Evolutionary conservation across 805 yeast genomes (phyloP).

Genomic region (Candida hispaniensis): DNA sequence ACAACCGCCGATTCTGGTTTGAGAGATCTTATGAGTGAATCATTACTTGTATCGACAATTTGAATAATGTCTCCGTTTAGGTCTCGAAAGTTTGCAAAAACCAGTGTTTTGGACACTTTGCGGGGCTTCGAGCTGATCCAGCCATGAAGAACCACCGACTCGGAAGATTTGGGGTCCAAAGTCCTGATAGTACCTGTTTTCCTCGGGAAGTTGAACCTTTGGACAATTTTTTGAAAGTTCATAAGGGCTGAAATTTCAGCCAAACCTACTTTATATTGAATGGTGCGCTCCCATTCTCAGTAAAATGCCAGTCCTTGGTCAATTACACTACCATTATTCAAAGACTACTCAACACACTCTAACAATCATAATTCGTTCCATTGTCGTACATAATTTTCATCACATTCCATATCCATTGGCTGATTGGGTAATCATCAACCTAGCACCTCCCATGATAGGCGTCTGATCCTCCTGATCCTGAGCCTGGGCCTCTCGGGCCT

Average conservation of each 20-base stretch:
- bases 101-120: constrained; percentile 49
- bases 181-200: no score
- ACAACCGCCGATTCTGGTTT: constrained; percentile 49
- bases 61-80: constrained; percentile 57
- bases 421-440: constrained; percentile 69
- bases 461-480: constrained; percentile 38
- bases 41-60: constrained; percentile 35
- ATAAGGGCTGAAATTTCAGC: no score
- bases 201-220: no score
- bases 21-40: constrained; percentile 35
- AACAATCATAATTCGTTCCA: no score
- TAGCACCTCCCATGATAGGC: constrained; percentile 44
- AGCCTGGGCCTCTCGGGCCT: constrained; percentile 41
- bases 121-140: constrained; percentile 75
- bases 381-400: no score
- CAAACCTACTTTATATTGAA: no score
- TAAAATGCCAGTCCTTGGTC: no score
- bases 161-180: no score
- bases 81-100: constrained; percentile 72
- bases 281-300: no score
- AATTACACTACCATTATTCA: no score
- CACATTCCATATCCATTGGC: constrained; percentile 41
- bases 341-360: no score
- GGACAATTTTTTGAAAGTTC: no score
- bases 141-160: constrained; percentile 57